phyloP scores from a whole-genome alignment of 2,329 filamentous ascomycete species.

The Grosmannia huntii region DNA sequence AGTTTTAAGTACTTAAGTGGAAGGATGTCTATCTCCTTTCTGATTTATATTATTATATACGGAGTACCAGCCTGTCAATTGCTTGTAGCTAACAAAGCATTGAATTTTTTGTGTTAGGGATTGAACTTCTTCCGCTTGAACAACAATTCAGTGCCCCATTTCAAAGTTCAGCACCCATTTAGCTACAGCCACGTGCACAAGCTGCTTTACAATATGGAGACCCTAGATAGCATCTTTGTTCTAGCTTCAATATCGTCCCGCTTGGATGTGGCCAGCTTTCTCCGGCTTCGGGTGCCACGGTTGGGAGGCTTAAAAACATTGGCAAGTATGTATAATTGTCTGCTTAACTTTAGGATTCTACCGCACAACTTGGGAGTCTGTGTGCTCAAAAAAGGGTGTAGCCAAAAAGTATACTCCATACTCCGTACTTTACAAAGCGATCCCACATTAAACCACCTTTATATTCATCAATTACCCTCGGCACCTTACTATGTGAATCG shows the following conservation, averaged over 20 bases:
- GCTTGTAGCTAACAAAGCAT: neutral
- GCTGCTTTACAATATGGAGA: conserved; percentile 16
- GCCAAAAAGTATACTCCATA: no score
- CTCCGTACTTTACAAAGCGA: no score
- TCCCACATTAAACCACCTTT: no score
- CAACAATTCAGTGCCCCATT: neutral
- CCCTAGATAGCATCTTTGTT: conserved; percentile 13
- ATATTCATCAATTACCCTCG: no score
- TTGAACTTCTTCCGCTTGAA: neutral
- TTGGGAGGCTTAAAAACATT: neutral
- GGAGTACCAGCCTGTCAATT: neutral
- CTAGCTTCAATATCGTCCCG: conserved; percentile 12
- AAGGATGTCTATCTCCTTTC: no score
- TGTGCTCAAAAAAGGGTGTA: neutral
- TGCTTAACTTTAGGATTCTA: neutral
- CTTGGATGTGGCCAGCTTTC: conserved; percentile 5
- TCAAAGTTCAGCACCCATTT: conserved; percentile 15
- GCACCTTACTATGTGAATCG: no score
- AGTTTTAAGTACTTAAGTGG: neutral
- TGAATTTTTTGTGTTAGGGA: neutral
- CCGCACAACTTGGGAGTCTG: neutral
- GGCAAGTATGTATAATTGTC: neutral
- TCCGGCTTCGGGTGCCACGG: conserved; percentile 9
- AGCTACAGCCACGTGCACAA: conserved; percentile 21
- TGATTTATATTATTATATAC: no score